Evolutionary conservation across 495 filamentous ascomycete genomes (phyloP).

Genomic region (Xylaria scruposa): DNA sequence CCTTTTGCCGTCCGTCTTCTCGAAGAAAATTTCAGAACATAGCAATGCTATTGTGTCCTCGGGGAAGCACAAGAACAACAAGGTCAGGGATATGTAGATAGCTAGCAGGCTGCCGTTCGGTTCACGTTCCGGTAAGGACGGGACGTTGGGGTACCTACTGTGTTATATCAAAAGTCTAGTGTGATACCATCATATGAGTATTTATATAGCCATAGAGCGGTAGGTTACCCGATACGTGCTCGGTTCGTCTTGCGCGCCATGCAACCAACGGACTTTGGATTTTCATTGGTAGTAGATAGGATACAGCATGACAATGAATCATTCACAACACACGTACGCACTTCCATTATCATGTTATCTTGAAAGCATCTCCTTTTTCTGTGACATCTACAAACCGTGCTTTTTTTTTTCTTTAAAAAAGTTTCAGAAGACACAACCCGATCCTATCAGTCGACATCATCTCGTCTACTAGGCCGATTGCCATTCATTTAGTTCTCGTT

Average conservation of each 20-base stretch:
- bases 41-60: background rate
- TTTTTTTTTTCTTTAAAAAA: no score
- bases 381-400: background rate
- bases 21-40: background rate
- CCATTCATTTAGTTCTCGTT: background rate
- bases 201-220: conserved; percentile 9
- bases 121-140: background rate
- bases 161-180: background rate
- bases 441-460: background rate
- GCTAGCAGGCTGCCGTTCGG: background rate
- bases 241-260: background rate
- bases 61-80: background rate
- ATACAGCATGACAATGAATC: background rate
- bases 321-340: background rate
- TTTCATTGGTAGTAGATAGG: background rate
- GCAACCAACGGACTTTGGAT: no score
- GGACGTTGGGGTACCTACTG: background rate
- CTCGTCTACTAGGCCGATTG: background rate
- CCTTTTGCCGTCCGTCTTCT: background rate
- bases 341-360: background rate
- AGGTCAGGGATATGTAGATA: background rate
- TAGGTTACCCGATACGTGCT: background rate
- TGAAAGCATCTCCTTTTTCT: background rate
- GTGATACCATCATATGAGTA: conserved; percentile 1
- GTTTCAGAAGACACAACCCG: background rate